These are phyloP conservation scores for Stagonosporopsis cucurbitacearum DNA, from an alignment of 2,329 filamentous ascomycete species.

Conservation along the genomic window DNA sequence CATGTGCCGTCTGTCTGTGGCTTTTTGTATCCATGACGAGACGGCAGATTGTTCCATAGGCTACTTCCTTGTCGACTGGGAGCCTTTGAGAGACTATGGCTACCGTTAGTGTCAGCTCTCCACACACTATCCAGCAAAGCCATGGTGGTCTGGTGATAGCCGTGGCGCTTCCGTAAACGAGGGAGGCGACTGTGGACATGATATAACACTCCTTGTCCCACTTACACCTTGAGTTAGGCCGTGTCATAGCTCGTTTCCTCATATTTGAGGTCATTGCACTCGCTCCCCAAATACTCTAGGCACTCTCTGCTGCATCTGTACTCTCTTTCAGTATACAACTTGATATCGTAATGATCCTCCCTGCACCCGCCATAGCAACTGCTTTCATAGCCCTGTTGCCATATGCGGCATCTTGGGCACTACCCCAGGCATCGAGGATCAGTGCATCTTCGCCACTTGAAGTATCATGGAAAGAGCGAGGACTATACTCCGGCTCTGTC, in stretches of 20 bases:
- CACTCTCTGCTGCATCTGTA: constrained; percentile 4
- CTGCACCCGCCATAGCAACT: constrained; percentile 16
- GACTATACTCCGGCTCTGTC: constrained; percentile 19
- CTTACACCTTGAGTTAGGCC: constrained; percentile 18
- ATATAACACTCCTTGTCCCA: constrained; percentile 25
- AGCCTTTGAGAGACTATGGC: constrained; percentile 13
- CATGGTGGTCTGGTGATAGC: constrained; percentile 19
- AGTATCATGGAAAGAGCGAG: constrained; percentile 34
- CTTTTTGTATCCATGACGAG: constrained; percentile 25
- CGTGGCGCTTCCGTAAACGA: constrained; percentile 12
- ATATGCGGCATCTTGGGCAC: constrained; percentile 22
- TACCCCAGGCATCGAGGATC: constrained; percentile 18
- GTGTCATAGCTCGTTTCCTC: constrained; percentile 6
- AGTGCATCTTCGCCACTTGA: constrained; percentile 14
- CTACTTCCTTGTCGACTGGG: constrained; percentile 22
- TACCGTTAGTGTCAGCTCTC: constrained; percentile 30
- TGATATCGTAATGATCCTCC: constrained; percentile 18
- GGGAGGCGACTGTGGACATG: constrained; percentile 23
- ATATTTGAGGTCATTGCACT: constrained; percentile 12
- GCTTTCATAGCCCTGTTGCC: constrained; percentile 26
- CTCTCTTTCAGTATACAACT: constrained; percentile 8
- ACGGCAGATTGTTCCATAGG: constrained; percentile 13
- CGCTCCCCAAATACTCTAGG: constrained; percentile 2
- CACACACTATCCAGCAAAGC: constrained; percentile 22
- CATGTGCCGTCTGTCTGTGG: constrained; percentile 7